Conservation (phyloP, 2,329 filamentous ascomycete genomes). For the Exophiala calicioides region DNA sequence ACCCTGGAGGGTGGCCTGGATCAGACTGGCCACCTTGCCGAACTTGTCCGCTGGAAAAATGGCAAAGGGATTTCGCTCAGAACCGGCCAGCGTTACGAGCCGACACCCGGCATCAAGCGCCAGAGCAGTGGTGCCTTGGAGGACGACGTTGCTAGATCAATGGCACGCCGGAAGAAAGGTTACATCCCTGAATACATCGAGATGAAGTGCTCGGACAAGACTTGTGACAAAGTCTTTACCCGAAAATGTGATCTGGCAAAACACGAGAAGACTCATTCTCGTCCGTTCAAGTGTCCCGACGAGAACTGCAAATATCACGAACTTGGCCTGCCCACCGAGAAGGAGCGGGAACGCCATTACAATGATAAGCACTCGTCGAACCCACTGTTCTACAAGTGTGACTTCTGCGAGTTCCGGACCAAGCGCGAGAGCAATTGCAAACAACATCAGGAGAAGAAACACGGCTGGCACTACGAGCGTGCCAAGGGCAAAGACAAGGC, state of each 20-base stretch:
- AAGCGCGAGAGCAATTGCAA: slow-evolving; percentile 97
- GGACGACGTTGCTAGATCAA: slow-evolving; percentile 85
- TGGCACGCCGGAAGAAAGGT: slow-evolving; percentile 95
- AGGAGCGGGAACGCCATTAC: slow-evolving; percentile 92
- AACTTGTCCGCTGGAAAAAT: slow-evolving; percentile 79
- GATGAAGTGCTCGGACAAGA: slow-evolving; percentile 72
- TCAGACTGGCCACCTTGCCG: slow-evolving; percentile 77
- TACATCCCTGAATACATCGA: slow-evolving; percentile 80
- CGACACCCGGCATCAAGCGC: slow-evolving; percentile 53
- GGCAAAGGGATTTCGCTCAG: slow-evolving; percentile 78
- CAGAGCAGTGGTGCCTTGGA: slow-evolving; percentile 62
- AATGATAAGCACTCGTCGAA: slow-evolving; percentile 90
- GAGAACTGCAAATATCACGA: slow-evolving; percentile 84
- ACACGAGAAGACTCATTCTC: slow-evolving; percentile 96
- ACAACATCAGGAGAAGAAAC: slow-evolving; percentile 97
- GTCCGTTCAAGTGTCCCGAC: slow-evolving; percentile 89
- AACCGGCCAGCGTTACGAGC: slow-evolving; percentile 65
- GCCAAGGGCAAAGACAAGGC: slow-evolving; percentile 85
- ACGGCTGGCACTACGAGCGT: slow-evolving; percentile 85
- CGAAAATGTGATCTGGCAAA: slow-evolving; percentile 96
- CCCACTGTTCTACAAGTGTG: slow-evolving; percentile 80
- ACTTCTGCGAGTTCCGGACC: slow-evolving; percentile 88
- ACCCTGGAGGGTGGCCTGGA: slow-evolving; percentile 78
- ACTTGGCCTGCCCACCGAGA: slow-evolving; percentile 93
- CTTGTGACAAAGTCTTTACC: slow-evolving; percentile 90